Conservation (phyloP, 306 rosid species). For the Cyclanthera cordifolia region DNA sequence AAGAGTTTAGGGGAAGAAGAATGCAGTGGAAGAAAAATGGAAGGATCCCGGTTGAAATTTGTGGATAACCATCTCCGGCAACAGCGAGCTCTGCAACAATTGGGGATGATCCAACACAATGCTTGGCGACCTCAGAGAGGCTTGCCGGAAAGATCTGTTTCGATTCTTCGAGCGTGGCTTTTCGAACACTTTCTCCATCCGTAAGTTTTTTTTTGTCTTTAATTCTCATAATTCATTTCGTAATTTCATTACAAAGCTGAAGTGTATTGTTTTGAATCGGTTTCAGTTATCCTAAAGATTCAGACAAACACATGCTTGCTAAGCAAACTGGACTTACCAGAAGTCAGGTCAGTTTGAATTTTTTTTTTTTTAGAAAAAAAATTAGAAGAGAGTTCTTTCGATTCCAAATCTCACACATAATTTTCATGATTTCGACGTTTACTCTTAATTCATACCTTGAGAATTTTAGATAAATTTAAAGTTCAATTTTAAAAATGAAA, state of each 20-base stretch:
- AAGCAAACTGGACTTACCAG: slow-evolving; percentile 93
- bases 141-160: slow-evolving; percentile 83
- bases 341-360: slow-evolving; percentile 67
- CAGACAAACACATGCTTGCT: slow-evolving; percentile 91
- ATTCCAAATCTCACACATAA: too few relatives aligned
- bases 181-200: slow-evolving; percentile 98
- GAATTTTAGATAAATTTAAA: too few relatives aligned
- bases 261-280: slow-evolving; percentile 11
- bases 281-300: slow-evolving; percentile 86
- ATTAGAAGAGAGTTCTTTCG: too few relatives aligned
- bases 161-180: slow-evolving; percentile 86
- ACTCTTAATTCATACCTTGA: too few relatives aligned
- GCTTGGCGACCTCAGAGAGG: slow-evolving; percentile 99
- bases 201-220: slow-evolving; percentile 32
- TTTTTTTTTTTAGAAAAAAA: too few relatives aligned
- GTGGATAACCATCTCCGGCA: too few relatives aligned
- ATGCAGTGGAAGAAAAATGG: slow-evolving; percentile 86
- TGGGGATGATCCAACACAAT: slow-evolving; percentile 82
- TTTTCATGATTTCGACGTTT: too few relatives aligned
- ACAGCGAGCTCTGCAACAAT: slow-evolving; percentile 80
- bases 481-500: too few relatives aligned
- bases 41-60: too few relatives aligned
- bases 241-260: neutral
- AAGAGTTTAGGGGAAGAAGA: too few relatives aligned
- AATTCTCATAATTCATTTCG: neutral